phyloP scores from a whole-genome alignment of 2,329 filamentous ascomycete genomes.

The Penicillium polonicum region DNA sequence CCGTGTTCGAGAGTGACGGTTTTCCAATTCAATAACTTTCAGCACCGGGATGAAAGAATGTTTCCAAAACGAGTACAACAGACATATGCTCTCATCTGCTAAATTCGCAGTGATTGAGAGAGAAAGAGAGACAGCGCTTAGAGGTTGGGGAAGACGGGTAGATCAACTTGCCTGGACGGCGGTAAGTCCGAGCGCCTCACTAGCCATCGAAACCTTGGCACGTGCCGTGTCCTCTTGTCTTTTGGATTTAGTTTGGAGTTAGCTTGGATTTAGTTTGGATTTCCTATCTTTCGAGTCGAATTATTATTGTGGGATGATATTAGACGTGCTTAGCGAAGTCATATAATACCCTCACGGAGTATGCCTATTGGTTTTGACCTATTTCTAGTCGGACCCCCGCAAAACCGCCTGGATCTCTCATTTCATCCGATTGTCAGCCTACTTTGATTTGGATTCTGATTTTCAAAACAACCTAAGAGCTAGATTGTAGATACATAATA shows the following conservation, averaged over 20 bases:
- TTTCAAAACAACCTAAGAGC: not conserved
- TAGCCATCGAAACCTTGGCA: conserved; percentile 8
- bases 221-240: conserved; percentile 2
- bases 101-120: not conserved
- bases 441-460: too few species aligned
- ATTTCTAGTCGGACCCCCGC: not conserved
- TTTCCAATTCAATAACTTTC: not conserved
- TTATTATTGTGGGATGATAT: not conserved
- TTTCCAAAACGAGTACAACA: not conserved
- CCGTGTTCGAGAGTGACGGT: not conserved
- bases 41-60: not conserved
- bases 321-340: not conserved
- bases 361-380: not conserved
- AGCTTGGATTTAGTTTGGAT: not conserved
- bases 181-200: conserved; percentile 19
- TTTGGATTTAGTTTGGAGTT: not conserved
- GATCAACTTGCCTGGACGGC: conserved; percentile 12
- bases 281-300: not conserved
- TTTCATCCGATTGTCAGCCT: not conserved
- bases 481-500: not conserved
- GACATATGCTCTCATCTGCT: not conserved
- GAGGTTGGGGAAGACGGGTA: conserved; percentile 12
- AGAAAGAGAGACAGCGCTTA: conserved; percentile 14
- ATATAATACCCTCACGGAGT: not conserved
- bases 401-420: not conserved